Conservation (phyloP, 441 rosid genomes). For the Populus hybrid region DNA sequence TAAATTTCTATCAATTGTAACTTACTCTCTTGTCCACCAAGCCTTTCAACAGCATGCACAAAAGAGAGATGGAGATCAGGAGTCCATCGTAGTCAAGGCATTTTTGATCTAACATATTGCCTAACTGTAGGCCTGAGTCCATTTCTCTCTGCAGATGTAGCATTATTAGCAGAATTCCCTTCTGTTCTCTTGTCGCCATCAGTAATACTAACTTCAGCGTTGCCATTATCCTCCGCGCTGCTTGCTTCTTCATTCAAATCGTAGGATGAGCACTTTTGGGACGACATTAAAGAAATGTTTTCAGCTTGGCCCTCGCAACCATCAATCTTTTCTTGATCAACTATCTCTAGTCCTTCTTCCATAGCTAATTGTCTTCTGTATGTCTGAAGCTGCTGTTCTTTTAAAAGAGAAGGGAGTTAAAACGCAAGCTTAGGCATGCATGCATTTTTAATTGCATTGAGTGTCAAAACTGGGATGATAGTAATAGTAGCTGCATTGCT, state of each 20-base stretch:
- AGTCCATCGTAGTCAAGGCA: constrained; percentile 86
- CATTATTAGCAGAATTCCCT: constrained; percentile 20
- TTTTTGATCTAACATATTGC: constrained; percentile 70
- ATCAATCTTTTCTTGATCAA: constrained; percentile 20
- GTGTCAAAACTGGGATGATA: neutral
- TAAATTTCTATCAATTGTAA: constrained; percentile 1
- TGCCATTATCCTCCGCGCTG: constrained; percentile 15
- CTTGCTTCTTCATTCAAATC: constrained; percentile 47
- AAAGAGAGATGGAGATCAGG: constrained; percentile 89
- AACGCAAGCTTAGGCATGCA: too few species aligned
- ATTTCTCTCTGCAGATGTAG: constrained; percentile 9
- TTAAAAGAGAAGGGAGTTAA: too few species aligned
- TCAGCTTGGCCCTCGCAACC: constrained; percentile 27
- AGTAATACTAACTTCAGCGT: constrained; percentile 10
- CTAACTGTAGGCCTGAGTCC: constrained; percentile 39
- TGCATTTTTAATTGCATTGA: too few species aligned
- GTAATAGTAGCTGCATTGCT: neutral
- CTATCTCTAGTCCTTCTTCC: constrained; percentile 19
- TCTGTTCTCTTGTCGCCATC: constrained; percentile 22
- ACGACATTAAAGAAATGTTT: constrained; percentile 19
- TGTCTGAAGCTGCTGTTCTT: too few species aligned
- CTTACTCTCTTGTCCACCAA: constrained; percentile 54
- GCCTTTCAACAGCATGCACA: constrained; percentile 36
- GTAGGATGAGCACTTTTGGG: constrained; percentile 35
- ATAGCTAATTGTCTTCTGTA: constrained; percentile 1